A percentile compares a stretch with the other conserved stretches of the same genome.
Evolutionary conservation across 2,329 filamentous ascomycete genomes (phyloP).

Genomic region (Atkinsonella texensis): DNA sequence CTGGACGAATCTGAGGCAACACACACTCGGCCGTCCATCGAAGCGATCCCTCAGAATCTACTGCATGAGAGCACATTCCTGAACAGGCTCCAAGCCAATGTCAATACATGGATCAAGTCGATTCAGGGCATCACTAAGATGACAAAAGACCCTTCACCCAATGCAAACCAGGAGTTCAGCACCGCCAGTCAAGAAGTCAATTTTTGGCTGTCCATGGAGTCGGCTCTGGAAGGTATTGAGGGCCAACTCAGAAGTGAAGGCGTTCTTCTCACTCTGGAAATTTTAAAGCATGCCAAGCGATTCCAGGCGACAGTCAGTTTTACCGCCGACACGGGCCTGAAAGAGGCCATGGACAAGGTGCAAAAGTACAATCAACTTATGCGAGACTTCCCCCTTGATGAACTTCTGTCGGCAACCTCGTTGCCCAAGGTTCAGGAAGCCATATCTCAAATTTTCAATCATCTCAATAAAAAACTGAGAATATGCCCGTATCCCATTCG

Average conservation of each 20-base stretch:
- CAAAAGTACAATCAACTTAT: slow-evolving; percentile 99
- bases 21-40: slow-evolving; percentile 58
- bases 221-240: slow-evolving; percentile 82
- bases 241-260: slow-evolving; percentile 79
- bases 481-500: slow-evolving; percentile 93
- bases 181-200: slow-evolving; percentile 97
- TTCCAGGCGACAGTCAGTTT: slow-evolving; percentile 98
- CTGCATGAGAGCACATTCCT: slow-evolving; percentile 83
- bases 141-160: slow-evolving; percentile 65
- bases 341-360: slow-evolving; percentile 90
- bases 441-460: slow-evolving; percentile 77
- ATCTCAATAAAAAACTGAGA: slow-evolving; percentile 95
- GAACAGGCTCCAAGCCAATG: slow-evolving; percentile 84
- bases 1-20: slow-evolving; percentile 64
- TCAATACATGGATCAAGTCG: slow-evolving; percentile 97
- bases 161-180: slow-evolving; percentile 38
- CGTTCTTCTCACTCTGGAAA: slow-evolving; percentile 81
- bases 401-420: slow-evolving; percentile 84
- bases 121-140: slow-evolving; percentile 95
- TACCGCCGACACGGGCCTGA: slow-evolving; percentile 85
- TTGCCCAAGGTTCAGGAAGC: slow-evolving; percentile 81
- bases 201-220: slow-evolving; percentile 98
- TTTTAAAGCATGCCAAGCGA: slow-evolving; percentile 91
- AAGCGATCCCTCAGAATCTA: slow-evolving; percentile 63
- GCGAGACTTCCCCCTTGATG: slow-evolving; percentile 93